These are phyloP conservation scores for Gastrodia elata DNA, from an alignment of 106 monocot species.

Conservation along the genomic window DNA sequence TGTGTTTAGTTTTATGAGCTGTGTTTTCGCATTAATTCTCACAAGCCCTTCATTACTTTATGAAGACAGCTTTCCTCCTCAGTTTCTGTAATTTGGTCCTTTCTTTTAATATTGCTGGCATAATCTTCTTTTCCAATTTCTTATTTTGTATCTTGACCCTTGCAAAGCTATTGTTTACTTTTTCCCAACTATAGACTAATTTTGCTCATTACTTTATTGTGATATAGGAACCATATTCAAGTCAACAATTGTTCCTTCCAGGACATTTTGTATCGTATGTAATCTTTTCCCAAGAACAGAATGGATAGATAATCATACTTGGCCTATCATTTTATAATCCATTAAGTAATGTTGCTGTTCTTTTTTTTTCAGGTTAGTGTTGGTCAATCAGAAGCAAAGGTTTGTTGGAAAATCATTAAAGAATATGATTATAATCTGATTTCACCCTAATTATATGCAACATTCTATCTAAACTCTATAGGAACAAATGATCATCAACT, in stretches of 20 bases:
- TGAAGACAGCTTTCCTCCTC: neutral
- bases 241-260: conserved; percentile 74
- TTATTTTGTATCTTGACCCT: neutral
- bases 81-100: neutral
- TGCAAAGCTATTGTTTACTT: neutral
- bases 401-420: conserved; percentile 23
- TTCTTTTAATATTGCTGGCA: neutral
- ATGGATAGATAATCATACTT: neutral
- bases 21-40: neutral
- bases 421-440: neutral
- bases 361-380: conserved; percentile 62
- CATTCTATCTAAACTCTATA: neutral
- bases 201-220: conserved; percentile 5
- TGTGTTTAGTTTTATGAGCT: neutral
- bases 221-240: conserved; percentile 77
- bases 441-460: neutral
- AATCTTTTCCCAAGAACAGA: conserved; percentile 3
- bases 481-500: neutral
- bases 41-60: neutral
- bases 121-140: neutral
- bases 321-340: neutral
- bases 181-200: neutral
- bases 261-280: conserved; percentile 92
- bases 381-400: conserved; percentile 95
- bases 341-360: neutral